Conservation (phyloP, 2,329 filamentous ascomycete species). For the Epichloe aotearoae region DNA sequence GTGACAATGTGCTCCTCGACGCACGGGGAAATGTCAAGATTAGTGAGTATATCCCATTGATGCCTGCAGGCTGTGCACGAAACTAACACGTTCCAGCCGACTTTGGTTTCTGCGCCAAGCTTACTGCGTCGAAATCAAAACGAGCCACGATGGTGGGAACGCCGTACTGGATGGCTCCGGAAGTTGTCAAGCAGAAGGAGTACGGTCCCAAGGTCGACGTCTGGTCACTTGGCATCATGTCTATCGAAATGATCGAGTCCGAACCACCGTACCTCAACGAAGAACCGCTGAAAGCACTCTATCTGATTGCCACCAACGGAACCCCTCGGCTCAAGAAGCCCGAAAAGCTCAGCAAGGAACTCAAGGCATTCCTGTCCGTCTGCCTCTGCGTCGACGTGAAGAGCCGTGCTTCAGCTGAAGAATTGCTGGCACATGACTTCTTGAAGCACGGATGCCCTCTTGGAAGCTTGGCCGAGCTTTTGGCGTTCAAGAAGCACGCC, state of each 20-base stretch:
- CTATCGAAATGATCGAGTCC: constrained; percentile 98
- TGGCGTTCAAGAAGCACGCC: constrained; percentile 70
- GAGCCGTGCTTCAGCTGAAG: constrained; percentile 79
- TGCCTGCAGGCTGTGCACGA: background rate
- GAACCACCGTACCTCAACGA: constrained; percentile 97
- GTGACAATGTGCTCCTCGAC: constrained; percentile 92
- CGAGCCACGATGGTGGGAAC: constrained; percentile 98
- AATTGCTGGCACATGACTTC: constrained; percentile 87
- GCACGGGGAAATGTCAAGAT: constrained; percentile 95
- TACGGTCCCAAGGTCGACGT: constrained; percentile 98
- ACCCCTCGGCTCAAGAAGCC: constrained; percentile 96
- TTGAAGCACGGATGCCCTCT: constrained; percentile 81
- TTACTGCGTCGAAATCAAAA: constrained; percentile 93
- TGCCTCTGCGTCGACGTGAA: constrained; percentile 96
- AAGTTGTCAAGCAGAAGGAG: constrained; percentile 98
- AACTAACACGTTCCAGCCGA: constrained; percentile 53
- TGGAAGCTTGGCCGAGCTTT: constrained; percentile 68
- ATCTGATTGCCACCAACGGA: constrained; percentile 94
- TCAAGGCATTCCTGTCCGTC: constrained; percentile 92
- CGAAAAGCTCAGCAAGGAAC: constrained; percentile 92
- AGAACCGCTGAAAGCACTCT: constrained; percentile 91
- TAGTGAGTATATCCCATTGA: constrained; percentile 47
- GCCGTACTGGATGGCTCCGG: constrained; percentile 99
- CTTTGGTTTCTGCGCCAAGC: constrained; percentile 98
- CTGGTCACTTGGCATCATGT: constrained; percentile 98